Percentiles rank a stretch among this genome's conserved stretches.
Evolutionary conservation across 371 early-diverging fungal genomes (phyloP).

Genomic region (Apophysomyces trapeziformis): DNA sequence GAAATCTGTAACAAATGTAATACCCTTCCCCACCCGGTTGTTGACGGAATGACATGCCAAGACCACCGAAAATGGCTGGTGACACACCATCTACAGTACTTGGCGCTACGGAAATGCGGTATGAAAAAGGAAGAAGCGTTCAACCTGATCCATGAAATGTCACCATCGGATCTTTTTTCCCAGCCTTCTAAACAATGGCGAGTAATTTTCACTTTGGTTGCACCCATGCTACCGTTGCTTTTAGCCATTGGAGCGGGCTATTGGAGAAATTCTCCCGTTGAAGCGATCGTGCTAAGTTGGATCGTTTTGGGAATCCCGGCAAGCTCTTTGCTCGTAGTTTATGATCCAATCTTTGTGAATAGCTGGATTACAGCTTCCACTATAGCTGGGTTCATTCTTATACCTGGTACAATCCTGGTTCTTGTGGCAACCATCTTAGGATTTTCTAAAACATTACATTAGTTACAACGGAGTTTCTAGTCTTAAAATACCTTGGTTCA

Average conservation of each 20-base stretch:
- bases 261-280: background rate
- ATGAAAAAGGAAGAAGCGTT: conserved; percentile 1
- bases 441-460: background rate
- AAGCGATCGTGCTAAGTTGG: background rate
- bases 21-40: background rate
- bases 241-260: background rate
- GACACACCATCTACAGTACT: background rate
- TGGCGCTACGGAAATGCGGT: background rate
- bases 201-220: background rate
- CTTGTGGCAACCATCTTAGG: background rate
- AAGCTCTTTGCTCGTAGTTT: background rate
- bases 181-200: conserved; percentile 3
- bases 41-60: background rate
- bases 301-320: background rate
- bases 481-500: too few species aligned
- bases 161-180: background rate
- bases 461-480: too few species aligned
- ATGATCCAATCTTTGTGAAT: conserved; percentile 2
- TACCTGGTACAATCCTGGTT: background rate
- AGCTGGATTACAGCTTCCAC: background rate
- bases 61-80: conserved; percentile 1
- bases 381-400: background rate
- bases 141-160: background rate
- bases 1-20: background rate
- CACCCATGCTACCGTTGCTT: conserved; percentile 2